A percentile compares a stretch with the other conserved stretches of the same genome.
Evolutionary conservation across 306 rosid genomes (phyloP).

Genomic region (Rosa chinensis): DNA sequence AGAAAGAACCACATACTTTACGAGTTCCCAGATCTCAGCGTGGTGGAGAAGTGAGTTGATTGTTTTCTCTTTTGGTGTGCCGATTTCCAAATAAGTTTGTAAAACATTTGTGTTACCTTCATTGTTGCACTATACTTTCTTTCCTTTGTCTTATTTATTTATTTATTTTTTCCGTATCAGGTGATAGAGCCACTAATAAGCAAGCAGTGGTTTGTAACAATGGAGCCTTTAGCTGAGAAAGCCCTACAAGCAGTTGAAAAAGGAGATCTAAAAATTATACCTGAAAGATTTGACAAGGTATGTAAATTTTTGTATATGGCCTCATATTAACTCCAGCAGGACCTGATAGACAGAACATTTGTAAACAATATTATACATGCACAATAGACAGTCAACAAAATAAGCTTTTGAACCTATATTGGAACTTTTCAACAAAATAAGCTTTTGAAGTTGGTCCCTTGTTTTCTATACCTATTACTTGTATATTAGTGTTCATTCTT

Average conservation of each 20-base stretch:
- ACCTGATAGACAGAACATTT: not conserved
- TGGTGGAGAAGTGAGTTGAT: constrained; percentile 88
- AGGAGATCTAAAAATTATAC: constrained; percentile 79
- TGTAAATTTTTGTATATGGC: constrained; percentile 13
- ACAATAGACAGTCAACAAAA: not conserved
- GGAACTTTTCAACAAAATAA: not conserved
- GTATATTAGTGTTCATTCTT: not conserved
- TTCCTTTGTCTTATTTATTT: constrained; percentile 11
- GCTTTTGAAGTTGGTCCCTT: not conserved
- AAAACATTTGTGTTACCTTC: constrained; percentile 12
- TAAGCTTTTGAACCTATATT: not conserved
- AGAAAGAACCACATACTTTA: constrained; percentile 79
- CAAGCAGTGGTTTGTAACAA: constrained; percentile 96
- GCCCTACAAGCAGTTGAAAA: constrained; percentile 80
- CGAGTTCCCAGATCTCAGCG: constrained; percentile 99
- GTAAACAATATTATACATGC: not conserved
- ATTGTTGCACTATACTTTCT: not conserved
- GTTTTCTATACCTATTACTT: not conserved
- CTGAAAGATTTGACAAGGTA: constrained; percentile 96
- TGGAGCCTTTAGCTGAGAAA: constrained; percentile 94
- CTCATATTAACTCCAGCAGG: not conserved
- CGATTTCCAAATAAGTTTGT: constrained; percentile 7
- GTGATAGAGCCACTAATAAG: constrained; percentile 94
- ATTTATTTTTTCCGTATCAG: constrained; percentile 39
- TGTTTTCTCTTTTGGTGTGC: not conserved